Conservation (phyloP, 1,284 basidiomycete species). For the Heliocybe sulcata region DNA sequence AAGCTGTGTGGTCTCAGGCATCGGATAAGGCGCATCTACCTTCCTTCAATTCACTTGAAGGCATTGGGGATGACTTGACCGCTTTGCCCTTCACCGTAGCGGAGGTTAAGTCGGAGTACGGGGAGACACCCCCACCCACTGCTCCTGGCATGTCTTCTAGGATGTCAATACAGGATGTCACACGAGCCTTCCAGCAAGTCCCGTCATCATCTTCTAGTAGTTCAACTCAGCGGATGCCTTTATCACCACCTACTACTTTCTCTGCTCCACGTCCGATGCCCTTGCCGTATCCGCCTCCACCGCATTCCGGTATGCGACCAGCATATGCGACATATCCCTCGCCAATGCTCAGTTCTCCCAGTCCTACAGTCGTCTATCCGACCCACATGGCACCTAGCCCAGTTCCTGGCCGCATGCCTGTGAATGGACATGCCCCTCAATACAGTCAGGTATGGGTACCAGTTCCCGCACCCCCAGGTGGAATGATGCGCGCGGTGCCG, state of each 20-base stretch:
- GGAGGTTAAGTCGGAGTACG: constrained; percentile 77
- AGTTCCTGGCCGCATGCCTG: constrained; percentile 48
- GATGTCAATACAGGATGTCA: constrained; percentile 75
- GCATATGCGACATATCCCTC: constrained; percentile 52
- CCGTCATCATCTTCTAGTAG: constrained; percentile 40
- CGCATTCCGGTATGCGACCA: constrained; percentile 39
- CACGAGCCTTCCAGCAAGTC: constrained; percentile 77
- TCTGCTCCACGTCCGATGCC: constrained; percentile 26
- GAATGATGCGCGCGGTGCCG: constrained; percentile 53
- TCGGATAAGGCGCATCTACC: constrained; percentile 56
- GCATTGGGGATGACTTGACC: constrained; percentile 71
- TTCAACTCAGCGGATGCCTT: constrained; percentile 33
- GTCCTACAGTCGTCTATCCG: constrained; percentile 54
- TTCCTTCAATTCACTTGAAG: constrained; percentile 70
- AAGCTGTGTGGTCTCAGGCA: constrained; percentile 77
- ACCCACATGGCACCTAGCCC: constrained; percentile 52
- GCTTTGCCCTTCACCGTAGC: constrained; percentile 69
- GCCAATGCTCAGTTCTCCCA: constrained; percentile 62
- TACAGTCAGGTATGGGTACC: constrained; percentile 66
- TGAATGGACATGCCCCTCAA: constrained; percentile 50
- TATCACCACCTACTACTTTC: constrained; percentile 29
- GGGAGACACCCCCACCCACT: constrained; percentile 68
- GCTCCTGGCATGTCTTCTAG: constrained; percentile 49
- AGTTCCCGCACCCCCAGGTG: constrained; percentile 39
- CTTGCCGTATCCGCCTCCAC: constrained; percentile 33